Conservation (phyloP, 2,329 filamentous ascomycete genomes). For the Pseudonectria foliicola region DNA sequence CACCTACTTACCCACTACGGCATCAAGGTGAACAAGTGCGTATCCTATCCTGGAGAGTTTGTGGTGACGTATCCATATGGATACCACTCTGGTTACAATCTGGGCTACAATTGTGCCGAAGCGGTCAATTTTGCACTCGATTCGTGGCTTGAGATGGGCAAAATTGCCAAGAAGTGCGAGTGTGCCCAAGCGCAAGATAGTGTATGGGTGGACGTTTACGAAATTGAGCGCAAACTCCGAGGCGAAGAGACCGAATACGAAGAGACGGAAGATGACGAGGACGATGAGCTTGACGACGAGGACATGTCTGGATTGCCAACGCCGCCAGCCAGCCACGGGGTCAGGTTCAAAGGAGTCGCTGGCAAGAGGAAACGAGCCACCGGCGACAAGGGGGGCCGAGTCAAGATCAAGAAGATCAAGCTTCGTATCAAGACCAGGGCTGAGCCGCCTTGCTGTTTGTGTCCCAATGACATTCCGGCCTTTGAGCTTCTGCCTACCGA, state of each 20-base stretch:
- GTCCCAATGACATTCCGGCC: constrained; percentile 80
- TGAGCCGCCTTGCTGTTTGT: constrained; percentile 81
- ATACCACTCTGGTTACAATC: constrained; percentile 95
- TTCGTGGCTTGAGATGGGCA: constrained; percentile 89
- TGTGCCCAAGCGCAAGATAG: constrained; percentile 93
- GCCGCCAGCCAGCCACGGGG: constrained; percentile 66
- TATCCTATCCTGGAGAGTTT: constrained; percentile 95
- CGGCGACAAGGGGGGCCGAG: constrained; percentile 33
- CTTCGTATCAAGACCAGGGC: constrained; percentile 63
- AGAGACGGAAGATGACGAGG: constrained; percentile 66
- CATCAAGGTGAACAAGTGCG: constrained; percentile 92
- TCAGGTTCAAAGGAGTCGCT: constrained; percentile 52
- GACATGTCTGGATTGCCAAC: constrained; percentile 65
- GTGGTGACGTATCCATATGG: constrained; percentile 98
- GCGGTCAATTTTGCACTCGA: constrained; percentile 98
- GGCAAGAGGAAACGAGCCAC: constrained; percentile 53
- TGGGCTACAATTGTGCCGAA: constrained; percentile 97
- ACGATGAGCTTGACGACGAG: constrained; percentile 59
- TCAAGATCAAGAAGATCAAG: constrained; percentile 72
- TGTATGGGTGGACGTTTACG: constrained; percentile 95
- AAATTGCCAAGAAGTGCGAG: constrained; percentile 93
- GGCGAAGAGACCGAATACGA: constrained; percentile 84
- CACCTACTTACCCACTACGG: constrained; percentile 81
- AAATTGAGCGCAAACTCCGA: constrained; percentile 88
- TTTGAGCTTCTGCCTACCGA: constrained; percentile 82